phyloP scores from a whole-genome alignment of 768 basidiomycete species.

The Phanerochaete carnosa region DNA sequence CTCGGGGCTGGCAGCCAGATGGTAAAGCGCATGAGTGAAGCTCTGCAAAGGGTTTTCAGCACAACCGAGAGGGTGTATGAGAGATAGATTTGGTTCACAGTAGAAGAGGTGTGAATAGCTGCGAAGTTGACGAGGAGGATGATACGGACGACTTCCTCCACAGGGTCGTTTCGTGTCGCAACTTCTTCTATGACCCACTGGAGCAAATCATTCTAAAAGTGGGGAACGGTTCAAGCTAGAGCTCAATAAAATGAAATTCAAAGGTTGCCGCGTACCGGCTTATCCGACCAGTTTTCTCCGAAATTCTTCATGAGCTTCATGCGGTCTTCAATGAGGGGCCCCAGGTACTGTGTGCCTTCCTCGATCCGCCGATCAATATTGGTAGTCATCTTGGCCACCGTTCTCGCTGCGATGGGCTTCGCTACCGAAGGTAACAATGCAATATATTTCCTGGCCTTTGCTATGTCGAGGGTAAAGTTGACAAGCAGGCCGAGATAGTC shows the following conservation, averaged over 20 bases:
- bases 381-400: not conserved
- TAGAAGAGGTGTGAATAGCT: slow-evolving; percentile 17
- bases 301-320: slow-evolving; percentile 3
- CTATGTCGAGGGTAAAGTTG: slow-evolving; percentile 28
- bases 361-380: not conserved
- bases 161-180: not conserved
- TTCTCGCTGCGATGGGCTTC: slow-evolving; percentile 19
- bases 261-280: slow-evolving; percentile 2
- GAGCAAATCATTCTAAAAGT: slow-evolving; percentile 16
- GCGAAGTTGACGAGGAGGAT: slow-evolving; percentile 20
- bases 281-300: slow-evolving; percentile 8
- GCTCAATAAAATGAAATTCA: not conserved
- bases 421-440: slow-evolving; percentile 30
- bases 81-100: slow-evolving; percentile 11
- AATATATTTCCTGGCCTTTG: slow-evolving; percentile 17
- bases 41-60: slow-evolving; percentile 11
- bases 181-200: slow-evolving; percentile 19
- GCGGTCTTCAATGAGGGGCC: slow-evolving; percentile 15
- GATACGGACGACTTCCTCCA: not conserved
- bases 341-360: not conserved
- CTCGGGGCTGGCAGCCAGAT: slow-evolving; percentile 27
- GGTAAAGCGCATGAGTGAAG: slow-evolving; percentile 25
- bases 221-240: too few species aligned
- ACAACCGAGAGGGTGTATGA: not conserved
- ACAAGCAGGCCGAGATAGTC: slow-evolving; percentile 34